A percentile compares a stretch with the other conserved stretches of the same genome.
Evolutionary conservation across 2,329 filamentous ascomycete species (phyloP).

Genomic region (Aspergillus persii): DNA sequence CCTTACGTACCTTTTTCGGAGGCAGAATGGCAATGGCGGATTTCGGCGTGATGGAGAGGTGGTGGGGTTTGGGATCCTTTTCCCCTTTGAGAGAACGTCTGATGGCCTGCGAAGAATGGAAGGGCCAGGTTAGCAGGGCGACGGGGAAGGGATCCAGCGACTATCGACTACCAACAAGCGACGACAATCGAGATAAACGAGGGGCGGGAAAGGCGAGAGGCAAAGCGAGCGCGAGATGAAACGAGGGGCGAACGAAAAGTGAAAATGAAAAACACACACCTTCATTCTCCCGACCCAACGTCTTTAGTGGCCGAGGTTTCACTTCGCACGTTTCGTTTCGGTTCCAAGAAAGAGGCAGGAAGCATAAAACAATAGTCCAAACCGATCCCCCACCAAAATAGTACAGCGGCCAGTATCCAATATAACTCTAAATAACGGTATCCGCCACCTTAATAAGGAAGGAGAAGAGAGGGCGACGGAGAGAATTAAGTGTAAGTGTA

Average conservation of each 20-base stretch:
- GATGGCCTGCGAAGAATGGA: conserved; percentile 58
- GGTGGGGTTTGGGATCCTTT: conserved; percentile 61
- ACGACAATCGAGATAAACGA: conserved; percentile 22
- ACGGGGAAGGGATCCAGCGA: not conserved
- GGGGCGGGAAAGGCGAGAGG: conserved; percentile 6
- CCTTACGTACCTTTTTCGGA: conserved; percentile 75
- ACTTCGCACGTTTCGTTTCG: not conserved
- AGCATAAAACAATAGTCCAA: conserved; percentile 4
- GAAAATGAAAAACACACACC: conserved; percentile 12
- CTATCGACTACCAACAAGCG: conserved; percentile 8
- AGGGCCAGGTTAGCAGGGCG: conserved; percentile 6
- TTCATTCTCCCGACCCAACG: conserved; percentile 19
- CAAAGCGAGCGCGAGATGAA: conserved; percentile 1
- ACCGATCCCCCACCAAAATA: conserved; percentile 5
- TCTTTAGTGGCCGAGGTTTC: conserved; percentile 2
- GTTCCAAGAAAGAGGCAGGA: not conserved
- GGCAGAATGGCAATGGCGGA: conserved; percentile 84
- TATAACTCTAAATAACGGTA: conserved; percentile 3
- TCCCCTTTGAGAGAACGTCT: conserved; percentile 88
- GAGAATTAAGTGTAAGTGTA: conserved; percentile 1
- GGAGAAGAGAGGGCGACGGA: not conserved
- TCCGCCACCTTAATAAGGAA: conserved; percentile 5
- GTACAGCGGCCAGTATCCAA: conserved; percentile 11
- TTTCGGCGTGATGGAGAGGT: conserved; percentile 75
- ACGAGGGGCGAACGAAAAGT: conserved; percentile 8